phyloP scores from a whole-genome alignment of 2,329 filamentous ascomycete genomes.

The Colletotrichum godetiae region DNA sequence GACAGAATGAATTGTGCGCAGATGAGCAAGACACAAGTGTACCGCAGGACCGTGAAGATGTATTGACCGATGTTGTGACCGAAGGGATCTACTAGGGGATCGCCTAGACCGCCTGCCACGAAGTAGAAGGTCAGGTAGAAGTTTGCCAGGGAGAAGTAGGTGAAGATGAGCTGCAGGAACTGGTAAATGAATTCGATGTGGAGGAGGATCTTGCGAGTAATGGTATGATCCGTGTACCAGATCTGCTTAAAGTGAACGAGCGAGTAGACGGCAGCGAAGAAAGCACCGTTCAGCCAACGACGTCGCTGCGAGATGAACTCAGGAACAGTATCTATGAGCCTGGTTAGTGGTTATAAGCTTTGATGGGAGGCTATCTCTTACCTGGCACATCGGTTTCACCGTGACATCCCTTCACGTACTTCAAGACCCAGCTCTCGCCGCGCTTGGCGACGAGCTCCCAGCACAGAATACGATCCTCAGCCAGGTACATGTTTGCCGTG shows the following conservation, averaged over 20 bases:
- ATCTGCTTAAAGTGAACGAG: slow-evolving; percentile 95
- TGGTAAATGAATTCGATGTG: slow-evolving; percentile 98
- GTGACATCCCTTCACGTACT: slow-evolving; percentile 96
- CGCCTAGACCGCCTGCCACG: slow-evolving; percentile 88
- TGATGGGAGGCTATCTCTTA: slow-evolving; percentile 58
- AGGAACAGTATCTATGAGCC: slow-evolving; percentile 79
- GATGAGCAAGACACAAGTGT: slow-evolving; percentile 87
- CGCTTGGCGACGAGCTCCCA: slow-evolving; percentile 97
- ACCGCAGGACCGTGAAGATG: slow-evolving; percentile 89
- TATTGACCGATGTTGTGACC: slow-evolving; percentile 85
- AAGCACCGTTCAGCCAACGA: slow-evolving; percentile 97
- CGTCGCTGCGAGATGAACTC: slow-evolving; percentile 97
- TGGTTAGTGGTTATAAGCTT: slow-evolving; percentile 32
- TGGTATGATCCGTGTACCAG: slow-evolving; percentile 90
- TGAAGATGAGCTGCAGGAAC: slow-evolving; percentile 91
- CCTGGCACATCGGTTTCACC: slow-evolving; percentile 98
- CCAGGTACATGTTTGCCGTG: slow-evolving; percentile 95
- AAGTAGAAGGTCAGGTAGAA: slow-evolving; percentile 99
- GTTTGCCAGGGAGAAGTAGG: slow-evolving; percentile 97
- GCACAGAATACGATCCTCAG: slow-evolving; percentile 89
- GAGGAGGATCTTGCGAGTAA: slow-evolving; percentile 88
- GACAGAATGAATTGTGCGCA: slow-evolving; percentile 96
- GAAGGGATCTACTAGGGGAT: slow-evolving; percentile 86
- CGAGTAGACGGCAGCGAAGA: slow-evolving; percentile 98
- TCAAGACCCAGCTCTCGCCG: slow-evolving; percentile 94